Base-by-base conservation (phyloP, 2,329 filamentous ascomycete genomes). In the Pseudogymnoascus sp. region DNA sequence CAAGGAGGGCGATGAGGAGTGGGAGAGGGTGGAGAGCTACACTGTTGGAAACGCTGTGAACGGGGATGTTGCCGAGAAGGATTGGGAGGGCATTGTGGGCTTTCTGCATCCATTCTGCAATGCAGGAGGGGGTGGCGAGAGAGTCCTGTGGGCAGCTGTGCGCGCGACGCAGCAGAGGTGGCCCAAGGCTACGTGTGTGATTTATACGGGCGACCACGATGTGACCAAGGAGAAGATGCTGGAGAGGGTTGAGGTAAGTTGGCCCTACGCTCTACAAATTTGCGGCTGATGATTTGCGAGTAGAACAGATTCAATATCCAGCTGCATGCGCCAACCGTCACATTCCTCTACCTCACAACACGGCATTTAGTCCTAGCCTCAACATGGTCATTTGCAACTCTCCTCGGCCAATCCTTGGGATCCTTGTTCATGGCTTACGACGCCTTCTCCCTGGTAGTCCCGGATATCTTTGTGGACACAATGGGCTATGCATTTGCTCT, bases 31-130 rank as follows among this genome's bases (percentile, higher is more conserved):
- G n/a, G 82, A 86, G 61, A 74, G 77, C 34, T 74, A 78, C 67
- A 76, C 71, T 63, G 72, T 71, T 68, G 76, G 75, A 37, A 74
- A 71, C 55, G 74, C 75, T 21, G 70, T 71, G 55, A 77, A 76
- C 64, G 77, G 72, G 48, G 73, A 71, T 23, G 72, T 70, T 61
- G 69, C 71, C 9, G 77, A 80, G 61, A 76, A 80, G 65, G 79
- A 87, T 48, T 96, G 89, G 89, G 79, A 85, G 63, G 92, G 92
- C 30, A 84, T 96, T 59, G 83, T 97, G 63, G 94, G 90, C 52
- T 97, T 99, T 79, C 96, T 99, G 71, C 94, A 99, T 73, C 94
- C 94, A 1, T 99, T 96, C 73, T 97, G 94, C 74, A 97, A 99
- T 76, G 94, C 94, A 57, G 94, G 94, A 60, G 94, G 94, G 26